Base-by-base conservation (phyloP, 2,329 filamentous ascomycete species). In the Ceratocystis diversiconidia region DNA sequence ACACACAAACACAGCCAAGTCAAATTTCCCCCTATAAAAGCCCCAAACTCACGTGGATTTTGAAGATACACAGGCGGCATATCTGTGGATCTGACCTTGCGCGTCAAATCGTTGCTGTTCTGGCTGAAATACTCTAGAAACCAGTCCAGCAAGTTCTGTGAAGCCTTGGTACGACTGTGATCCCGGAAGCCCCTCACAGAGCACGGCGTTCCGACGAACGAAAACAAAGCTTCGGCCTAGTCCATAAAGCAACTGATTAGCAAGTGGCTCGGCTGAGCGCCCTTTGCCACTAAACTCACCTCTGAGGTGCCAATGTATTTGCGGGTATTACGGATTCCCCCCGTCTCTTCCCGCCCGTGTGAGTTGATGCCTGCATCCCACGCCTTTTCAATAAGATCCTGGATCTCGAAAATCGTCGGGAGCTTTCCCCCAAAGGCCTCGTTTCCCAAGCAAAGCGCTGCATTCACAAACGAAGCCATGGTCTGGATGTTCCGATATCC, bases 301-400 rank as follows among this genome's bases (percentile, higher is more conserved):
- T 97, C 92, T 7, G 90, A 86, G 1, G 92, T 96, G 17, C 92
- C 92, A 70, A 97, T 97, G 72, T 94, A 97, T 74, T 96, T 97
- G 68, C 94, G 84, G 0, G 92, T 96, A n/a, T 86, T 86, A 69
- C 79, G 84, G 69, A 97, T 88, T 0, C 91, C 90, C 1, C 92
- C 92, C 0, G 92, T 96, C 74, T 97, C 90, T 1, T 83, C 72
- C 43, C 89, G 82, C 2, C 88, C 90, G 57, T 85, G 80, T 2
- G 82, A 73, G 71, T 95, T 94, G 72, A 94, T 90, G 0, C 89
- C 91, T 72, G 80, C 80, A 71, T 95, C 89, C 92, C 92, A 97
- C 0, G 91, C 92, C 17, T 78, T 76, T 74, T 97, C 92, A 70
- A 97, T 95, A 71, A 85, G 78, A 65, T 95, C 87, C 72, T 97